These are phyloP conservation scores for Hordeum marinum DNA, from an alignment of 176 grass and related monocot species.

Conservation along the genomic window DNA sequence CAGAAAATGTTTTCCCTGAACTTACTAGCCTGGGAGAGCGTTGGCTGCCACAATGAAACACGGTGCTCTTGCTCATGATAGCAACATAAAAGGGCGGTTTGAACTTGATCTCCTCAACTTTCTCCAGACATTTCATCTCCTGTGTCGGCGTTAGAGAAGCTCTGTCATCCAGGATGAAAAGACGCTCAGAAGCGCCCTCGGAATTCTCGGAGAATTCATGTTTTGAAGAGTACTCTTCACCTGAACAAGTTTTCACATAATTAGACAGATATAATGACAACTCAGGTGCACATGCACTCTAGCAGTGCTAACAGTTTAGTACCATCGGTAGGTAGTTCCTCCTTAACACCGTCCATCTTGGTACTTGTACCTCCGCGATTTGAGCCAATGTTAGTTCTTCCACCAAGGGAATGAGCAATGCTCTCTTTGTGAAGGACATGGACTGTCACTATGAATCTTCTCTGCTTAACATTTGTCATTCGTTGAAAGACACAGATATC, in stretches of 20 bases:
- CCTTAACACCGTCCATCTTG: not conserved
- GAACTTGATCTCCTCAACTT: not conserved
- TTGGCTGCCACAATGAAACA: not conserved
- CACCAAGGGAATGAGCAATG: not conserved
- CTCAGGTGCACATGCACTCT: not conserved
- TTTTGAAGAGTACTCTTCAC: not conserved
- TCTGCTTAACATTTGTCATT: not conserved
- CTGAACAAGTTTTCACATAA: not conserved
- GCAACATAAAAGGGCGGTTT: conserved; percentile 25
- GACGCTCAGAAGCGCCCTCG: not conserved
- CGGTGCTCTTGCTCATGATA: conserved; percentile 19
- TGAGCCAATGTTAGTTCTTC: not conserved
- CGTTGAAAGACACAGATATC: not conserved
- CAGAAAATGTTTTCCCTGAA: not conserved
- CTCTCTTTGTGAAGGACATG: conserved; percentile 5
- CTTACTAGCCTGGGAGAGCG: not conserved
- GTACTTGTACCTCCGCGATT: not conserved
- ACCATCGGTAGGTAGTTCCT: conserved; percentile 2
- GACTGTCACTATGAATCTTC: not conserved
- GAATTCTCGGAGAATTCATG: not conserved
- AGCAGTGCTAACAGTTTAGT: not conserved
- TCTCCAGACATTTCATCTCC: not conserved
- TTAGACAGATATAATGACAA: not conserved
- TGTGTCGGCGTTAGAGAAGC: not conserved
- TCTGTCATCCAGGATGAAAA: not conserved